Base-by-base conservation (phyloP, 192 early-diverging fungal genomes). In the Coemansia sp. region DNA sequence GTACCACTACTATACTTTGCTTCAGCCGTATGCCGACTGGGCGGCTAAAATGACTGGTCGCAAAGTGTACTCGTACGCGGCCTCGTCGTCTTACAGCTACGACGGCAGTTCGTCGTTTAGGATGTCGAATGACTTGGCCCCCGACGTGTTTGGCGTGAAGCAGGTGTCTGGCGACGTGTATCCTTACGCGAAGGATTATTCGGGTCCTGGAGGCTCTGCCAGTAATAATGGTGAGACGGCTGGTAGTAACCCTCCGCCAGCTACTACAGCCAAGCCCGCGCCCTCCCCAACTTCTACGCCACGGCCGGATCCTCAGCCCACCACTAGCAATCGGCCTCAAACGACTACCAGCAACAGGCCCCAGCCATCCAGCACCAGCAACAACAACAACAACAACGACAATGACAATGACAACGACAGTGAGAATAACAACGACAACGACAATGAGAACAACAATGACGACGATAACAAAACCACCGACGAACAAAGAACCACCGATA, bases 1-100 rank as follows among this genome's bases (percentile, higher is more conserved):
- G 40, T 69, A 58, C 51, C 65, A 75, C 49, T 59, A 64, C 53
- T 75, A 69, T 46, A 67, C 61, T 6, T 47, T 75, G 60, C 47
- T 75, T n/a, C 53, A 68, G 51, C 65, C 65, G 21, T 75, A 64
- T 41, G 48, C 58, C 5, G 58, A 46, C 2, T 75, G 72, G 72
- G 61, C 61, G 5, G 41, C 55, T 30, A 55, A 61, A 12, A 49
- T 58, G 41, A 51, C 57, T 34, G 66, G 66, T 48, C 50, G 51
- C 46, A 49, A 26, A 9, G 42, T 69, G 28, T 47, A 68, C 45
- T 45, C 58, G 7, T 75, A 51, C 38, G 48, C 58, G 9, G 20
- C 43, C 8, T 56, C 60, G 20, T 21, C 38, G 17, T 60, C 53
- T 11, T 64, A 56, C 39, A 60, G 53, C 9, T 57, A 49, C 49